Evolutionary conservation across 2,329 filamentous ascomycete species (phyloP).

Genomic region (Penicillium decumbens): DNA sequence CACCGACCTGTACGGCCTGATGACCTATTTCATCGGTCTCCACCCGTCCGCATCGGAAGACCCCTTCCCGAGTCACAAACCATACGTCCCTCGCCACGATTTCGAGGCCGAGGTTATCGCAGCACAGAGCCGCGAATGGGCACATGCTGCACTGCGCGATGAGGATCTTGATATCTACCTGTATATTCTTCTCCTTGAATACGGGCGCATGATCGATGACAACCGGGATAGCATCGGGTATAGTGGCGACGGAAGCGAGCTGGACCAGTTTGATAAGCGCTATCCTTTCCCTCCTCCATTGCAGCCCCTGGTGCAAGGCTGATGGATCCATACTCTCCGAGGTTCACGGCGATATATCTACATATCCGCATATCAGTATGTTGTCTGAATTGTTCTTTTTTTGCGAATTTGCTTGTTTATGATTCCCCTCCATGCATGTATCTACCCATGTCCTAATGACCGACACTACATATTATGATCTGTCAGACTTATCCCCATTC

Average conservation of each 20-base stretch:
- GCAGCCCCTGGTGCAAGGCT: slow-evolving; percentile 3
- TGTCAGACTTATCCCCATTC: background rate
- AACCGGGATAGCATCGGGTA: slow-evolving; percentile 58
- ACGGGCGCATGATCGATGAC: slow-evolving; percentile 61
- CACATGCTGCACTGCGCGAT: slow-evolving; percentile 34
- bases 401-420: background rate
- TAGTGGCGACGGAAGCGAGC: slow-evolving; percentile 30
- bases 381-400: background rate
- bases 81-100: slow-evolving; percentile 31
- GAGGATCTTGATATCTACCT: slow-evolving; percentile 60
- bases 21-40: slow-evolving; percentile 50
- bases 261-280: slow-evolving; percentile 13
- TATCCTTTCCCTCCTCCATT: slow-evolving; percentile 13
- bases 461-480: slow-evolving; percentile 1
- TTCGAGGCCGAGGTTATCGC: slow-evolving; percentile 34
- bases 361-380: background rate
- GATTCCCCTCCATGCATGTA: slow-evolving; percentile 9
- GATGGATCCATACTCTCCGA: background rate
- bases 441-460: slow-evolving; percentile 9
- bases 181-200: slow-evolving; percentile 46
- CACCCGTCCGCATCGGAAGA: slow-evolving; percentile 12
- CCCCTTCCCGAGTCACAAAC: slow-evolving; percentile 7
- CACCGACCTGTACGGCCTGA: slow-evolving; percentile 47
- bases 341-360: background rate
- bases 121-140: slow-evolving; percentile 35